Percentiles rank a stretch among this genome's conserved stretches.
phyloP scores from a whole-genome alignment of 805 yeast genomes.

The Candida schatavii region DNA sequence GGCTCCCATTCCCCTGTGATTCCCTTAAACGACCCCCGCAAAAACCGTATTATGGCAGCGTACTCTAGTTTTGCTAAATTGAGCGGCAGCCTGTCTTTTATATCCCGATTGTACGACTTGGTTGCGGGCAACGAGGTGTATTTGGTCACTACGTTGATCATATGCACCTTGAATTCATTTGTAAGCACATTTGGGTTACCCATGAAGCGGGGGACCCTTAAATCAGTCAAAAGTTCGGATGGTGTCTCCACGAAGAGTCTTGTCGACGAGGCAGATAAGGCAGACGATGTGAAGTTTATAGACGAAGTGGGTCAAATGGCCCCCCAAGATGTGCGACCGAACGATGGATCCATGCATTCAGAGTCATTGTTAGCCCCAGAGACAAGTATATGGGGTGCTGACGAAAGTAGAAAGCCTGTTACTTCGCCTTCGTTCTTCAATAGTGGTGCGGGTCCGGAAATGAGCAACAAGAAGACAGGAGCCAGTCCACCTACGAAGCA shows the following conservation, averaged over 20 bases:
- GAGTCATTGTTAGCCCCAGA: no score
- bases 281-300: not conserved
- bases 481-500: no score
- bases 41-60: not conserved
- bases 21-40: not conserved
- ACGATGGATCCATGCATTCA: no score
- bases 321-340: not conserved
- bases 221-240: no score
- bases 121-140: not conserved
- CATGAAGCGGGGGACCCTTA: no score
- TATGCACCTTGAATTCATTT: conserved; percentile 1
- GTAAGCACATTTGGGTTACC: not conserved
- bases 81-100: not conserved
- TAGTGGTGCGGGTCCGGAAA: no score
- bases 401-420: no score
- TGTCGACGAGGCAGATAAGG: no score
- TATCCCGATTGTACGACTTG: not conserved
- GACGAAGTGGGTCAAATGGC: not conserved
- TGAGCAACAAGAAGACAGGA: no score
- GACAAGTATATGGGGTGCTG: no score
- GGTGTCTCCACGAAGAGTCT: no score
- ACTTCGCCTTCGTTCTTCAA: no score
- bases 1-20: not conserved
- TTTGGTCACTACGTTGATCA: not conserved
- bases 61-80: not conserved